These are phyloP conservation scores for Tetracentron sinense DNA, from an alignment of 164 flowering plant genomes.

Conservation along the genomic window DNA sequence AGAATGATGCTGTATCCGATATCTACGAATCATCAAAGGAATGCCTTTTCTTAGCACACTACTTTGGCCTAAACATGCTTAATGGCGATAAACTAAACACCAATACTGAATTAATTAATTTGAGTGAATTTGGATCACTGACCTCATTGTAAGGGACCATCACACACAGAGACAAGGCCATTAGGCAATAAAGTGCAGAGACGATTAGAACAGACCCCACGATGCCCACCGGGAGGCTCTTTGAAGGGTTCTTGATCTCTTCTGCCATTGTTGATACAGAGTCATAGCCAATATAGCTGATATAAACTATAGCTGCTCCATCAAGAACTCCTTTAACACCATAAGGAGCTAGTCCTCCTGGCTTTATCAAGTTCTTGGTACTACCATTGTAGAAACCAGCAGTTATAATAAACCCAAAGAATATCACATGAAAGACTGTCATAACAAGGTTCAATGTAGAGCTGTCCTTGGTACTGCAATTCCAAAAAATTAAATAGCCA, in stretches of 20 bases:
- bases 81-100: too few relatives aligned
- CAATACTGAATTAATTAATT: too few relatives aligned
- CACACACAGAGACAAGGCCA: constrained; percentile 57
- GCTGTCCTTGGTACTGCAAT: constrained; percentile 88
- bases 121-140: constrained; percentile 1
- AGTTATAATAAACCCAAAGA: constrained; percentile 65
- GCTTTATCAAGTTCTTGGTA: constrained; percentile 46
- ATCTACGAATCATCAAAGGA: constrained; percentile 36
- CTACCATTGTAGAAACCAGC: constrained; percentile 65
- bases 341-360: constrained; percentile 61
- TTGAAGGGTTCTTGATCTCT: constrained; percentile 66
- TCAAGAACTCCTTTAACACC: constrained; percentile 60
- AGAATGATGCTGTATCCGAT: constrained; percentile 44
- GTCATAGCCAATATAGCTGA: constrained; percentile 80
- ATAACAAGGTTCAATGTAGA: constrained; percentile 68
- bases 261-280: constrained; percentile 86
- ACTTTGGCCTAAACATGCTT: neutral
- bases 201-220: constrained; percentile 63
- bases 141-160: constrained; percentile 73
- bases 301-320: constrained; percentile 70
- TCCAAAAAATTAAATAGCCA: constrained; percentile 13
- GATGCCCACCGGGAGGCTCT: constrained; percentile 65
- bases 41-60: neutral
- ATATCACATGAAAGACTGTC: constrained; percentile 72
- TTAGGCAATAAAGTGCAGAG: constrained; percentile 59